These are phyloP conservation scores for Singerocomus inundabilis DNA, from an alignment of 1,284 basidiomycete species.

Conservation along the genomic window DNA sequence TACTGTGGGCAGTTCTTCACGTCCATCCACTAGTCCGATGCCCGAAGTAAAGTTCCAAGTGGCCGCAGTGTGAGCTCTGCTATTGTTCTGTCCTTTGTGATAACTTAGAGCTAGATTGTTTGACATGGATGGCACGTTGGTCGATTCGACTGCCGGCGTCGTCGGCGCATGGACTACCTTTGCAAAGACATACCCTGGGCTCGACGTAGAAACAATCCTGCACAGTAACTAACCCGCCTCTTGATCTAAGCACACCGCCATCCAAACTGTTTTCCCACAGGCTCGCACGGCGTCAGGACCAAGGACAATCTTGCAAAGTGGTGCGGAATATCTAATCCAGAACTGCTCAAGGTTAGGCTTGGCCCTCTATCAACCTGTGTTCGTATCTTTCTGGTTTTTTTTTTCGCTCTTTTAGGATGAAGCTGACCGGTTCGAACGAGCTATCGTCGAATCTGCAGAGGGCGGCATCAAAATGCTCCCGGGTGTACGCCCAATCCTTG, in stretches of 20 bases:
- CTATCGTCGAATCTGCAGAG: constrained; percentile 56
- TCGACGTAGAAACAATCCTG: constrained; percentile 61
- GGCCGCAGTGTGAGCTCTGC: constrained; percentile 50
- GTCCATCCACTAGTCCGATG: constrained; percentile 35
- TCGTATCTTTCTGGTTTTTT: neutral
- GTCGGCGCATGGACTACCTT: constrained; percentile 74
- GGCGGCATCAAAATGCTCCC: constrained; percentile 64
- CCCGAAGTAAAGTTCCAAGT: constrained; percentile 46
- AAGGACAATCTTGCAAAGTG: constrained; percentile 73
- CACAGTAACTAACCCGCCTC: constrained; percentile 46
- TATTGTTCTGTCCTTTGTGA: neutral
- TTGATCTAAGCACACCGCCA: neutral
- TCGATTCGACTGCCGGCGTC: constrained; percentile 72
- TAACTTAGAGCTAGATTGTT: constrained; percentile 49
- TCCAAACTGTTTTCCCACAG: constrained; percentile 39
- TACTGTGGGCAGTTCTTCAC: neutral
- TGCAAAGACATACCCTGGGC: constrained; percentile 56
- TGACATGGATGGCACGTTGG: constrained; percentile 79
- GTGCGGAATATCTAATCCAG: constrained; percentile 68
- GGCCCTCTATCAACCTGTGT: neutral
- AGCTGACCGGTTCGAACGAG: constrained; percentile 64
- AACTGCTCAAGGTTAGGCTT: constrained; percentile 61
- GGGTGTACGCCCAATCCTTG: constrained; percentile 54
- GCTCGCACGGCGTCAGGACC: constrained; percentile 78
- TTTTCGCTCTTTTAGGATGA: constrained; percentile 47